Evolutionary conservation across 257 asterid genomes (phyloP).

Genomic region (Scutellaria barbata): DNA sequence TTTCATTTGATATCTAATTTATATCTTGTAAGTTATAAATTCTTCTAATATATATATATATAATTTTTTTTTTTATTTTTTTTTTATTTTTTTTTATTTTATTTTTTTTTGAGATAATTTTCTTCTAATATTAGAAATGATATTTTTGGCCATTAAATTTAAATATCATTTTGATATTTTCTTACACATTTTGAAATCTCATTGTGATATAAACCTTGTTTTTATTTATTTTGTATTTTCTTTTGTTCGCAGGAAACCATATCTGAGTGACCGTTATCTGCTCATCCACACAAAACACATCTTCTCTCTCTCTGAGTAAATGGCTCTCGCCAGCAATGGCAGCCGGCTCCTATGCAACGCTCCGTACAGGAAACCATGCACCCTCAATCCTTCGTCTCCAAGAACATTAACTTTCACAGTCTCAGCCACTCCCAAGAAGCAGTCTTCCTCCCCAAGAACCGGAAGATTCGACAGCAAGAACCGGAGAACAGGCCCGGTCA

Average conservation of each 20-base stretch:
- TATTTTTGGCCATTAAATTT: too few species aligned
- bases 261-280: constrained; percentile 20
- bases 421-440: constrained; percentile 71
- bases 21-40: too few species aligned
- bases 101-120: too few species aligned
- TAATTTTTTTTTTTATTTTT: too few species aligned
- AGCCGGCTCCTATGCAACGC: constrained; percentile 54
- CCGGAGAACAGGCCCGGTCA: constrained; percentile 50
- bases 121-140: too few species aligned
- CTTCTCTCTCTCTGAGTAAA: constrained; percentile 31
- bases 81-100: too few species aligned
- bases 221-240: neutral
- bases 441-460: constrained; percentile 51
- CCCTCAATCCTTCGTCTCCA: constrained; percentile 41
- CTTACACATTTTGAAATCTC: too few species aligned
- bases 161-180: too few species aligned
- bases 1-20: too few species aligned
- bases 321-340: constrained; percentile 70
- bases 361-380: constrained; percentile 41
- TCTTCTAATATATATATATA: too few species aligned
- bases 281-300: constrained; percentile 34
- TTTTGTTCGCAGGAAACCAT: neutral
- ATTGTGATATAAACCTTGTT: too few species aligned
- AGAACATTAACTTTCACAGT: constrained; percentile 47
- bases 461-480: constrained; percentile 86